phyloP scores from a whole-genome alignment of 148 eudicot genomes.

The Gaultheria prostrata region DNA sequence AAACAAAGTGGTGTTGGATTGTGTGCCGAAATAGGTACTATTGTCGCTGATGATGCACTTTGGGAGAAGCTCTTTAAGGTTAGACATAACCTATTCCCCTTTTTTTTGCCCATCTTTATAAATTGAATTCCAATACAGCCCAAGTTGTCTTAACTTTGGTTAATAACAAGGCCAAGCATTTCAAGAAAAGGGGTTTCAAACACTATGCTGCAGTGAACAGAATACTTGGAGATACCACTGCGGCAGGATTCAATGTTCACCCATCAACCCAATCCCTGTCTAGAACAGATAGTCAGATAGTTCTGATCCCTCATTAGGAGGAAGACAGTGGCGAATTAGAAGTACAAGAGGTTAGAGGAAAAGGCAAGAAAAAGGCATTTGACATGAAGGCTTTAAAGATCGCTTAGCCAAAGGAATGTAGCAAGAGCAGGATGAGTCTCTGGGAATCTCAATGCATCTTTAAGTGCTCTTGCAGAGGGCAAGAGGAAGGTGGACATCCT shows the following conservation, averaged over 20 bases:
- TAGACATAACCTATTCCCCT: background rate
- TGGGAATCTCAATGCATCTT: no score
- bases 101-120: background rate
- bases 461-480: no score
- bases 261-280: background rate
- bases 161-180: background rate
- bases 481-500: no score
- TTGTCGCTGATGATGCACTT: background rate
- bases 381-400: no score
- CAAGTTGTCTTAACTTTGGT: background rate
- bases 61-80: background rate
- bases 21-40: background rate
- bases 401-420: no score
- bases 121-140: no score
- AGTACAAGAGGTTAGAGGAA: background rate
- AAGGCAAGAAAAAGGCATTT: no score
- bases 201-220: background rate
- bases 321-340: background rate
- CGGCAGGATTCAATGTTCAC: background rate
- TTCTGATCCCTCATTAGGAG: background rate
- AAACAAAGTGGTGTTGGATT: no score
- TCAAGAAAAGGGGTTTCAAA: background rate
- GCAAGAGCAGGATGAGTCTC: no score
- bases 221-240: background rate
- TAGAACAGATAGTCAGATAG: no score